phyloP scores from a whole-genome alignment of 1,284 basidiomycete species.

The Blastosporella zonata region DNA sequence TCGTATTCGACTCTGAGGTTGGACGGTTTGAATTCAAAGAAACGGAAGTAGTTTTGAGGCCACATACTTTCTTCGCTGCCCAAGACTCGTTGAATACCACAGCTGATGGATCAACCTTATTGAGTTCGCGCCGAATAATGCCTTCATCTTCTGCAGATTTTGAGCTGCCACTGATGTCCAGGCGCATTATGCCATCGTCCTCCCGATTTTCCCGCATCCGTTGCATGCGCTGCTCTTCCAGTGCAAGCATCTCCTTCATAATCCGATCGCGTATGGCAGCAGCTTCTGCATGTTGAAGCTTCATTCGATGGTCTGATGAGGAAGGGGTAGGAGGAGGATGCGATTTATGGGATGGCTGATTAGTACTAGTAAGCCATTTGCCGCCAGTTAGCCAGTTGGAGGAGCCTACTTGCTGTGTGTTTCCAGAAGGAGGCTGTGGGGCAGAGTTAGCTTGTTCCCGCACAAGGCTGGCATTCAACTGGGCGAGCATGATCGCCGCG shows the following conservation, averaged over 20 bases:
- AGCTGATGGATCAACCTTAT: slow-evolving; percentile 96
- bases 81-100: slow-evolving; percentile 96
- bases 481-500: slow-evolving; percentile 97
- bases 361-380: slow-evolving; percentile 44
- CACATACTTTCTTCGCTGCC: slow-evolving; percentile 83
- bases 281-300: slow-evolving; percentile 75
- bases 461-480: slow-evolving; percentile 84
- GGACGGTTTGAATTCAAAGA: background rate
- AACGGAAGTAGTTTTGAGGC: background rate
- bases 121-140: slow-evolving; percentile 90
- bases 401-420: slow-evolving; percentile 29
- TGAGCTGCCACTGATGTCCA: slow-evolving; percentile 43
- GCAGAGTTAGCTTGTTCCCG: slow-evolving; percentile 45
- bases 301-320: slow-evolving; percentile 27
- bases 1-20: slow-evolving; percentile 76
- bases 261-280: slow-evolving; percentile 91
- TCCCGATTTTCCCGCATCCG: slow-evolving; percentile 80
- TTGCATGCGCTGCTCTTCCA: slow-evolving; percentile 96
- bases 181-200: slow-evolving; percentile 53
- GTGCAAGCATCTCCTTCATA: slow-evolving; percentile 97
- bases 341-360: slow-evolving; percentile 19
- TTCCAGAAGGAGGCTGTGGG: slow-evolving; percentile 25
- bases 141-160: slow-evolving; percentile 86
- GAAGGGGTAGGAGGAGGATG: slow-evolving; percentile 24
- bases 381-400: slow-evolving; percentile 66